A percentile compares a stretch with the other conserved stretches of the same genome.
Evolutionary conservation across 1,139 yeast genomes (phyloP).

Genomic region (Debaryomyces fabryi): DNA sequence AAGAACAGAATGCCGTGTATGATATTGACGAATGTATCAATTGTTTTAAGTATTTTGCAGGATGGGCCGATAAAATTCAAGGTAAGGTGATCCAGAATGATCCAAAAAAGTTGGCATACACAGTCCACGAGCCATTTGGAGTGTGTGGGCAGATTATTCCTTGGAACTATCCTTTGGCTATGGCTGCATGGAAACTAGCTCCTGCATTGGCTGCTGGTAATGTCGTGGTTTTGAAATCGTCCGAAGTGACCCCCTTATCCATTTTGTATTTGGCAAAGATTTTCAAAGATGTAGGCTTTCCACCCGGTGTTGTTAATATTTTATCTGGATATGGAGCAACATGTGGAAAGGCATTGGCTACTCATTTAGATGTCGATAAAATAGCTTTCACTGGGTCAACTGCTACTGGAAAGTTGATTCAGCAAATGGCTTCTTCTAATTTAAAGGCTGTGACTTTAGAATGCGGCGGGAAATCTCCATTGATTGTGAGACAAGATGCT

Average conservation of each 20-base stretch:
- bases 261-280: conserved; percentile 56
- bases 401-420: conserved; percentile 63
- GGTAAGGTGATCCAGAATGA: conserved; percentile 73
- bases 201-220: conserved; percentile 74
- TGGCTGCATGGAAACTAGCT: conserved; percentile 64
- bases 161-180: conserved; percentile 63
- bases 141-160: conserved; percentile 80
- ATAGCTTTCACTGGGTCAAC: conserved; percentile 70
- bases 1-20: conserved; percentile 48
- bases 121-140: conserved; percentile 80
- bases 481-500: conserved; percentile 70
- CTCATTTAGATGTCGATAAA: conserved; percentile 59
- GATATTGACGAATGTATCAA: conserved; percentile 64
- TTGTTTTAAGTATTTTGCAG: conserved; percentile 72
- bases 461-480: conserved; percentile 90
- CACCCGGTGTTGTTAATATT: conserved; percentile 69
- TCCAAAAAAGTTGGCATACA: conserved; percentile 70
- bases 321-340: conserved; percentile 58
- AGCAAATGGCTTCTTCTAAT: conserved; percentile 58
- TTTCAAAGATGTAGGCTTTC: conserved; percentile 68
- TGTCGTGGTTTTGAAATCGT: conserved; percentile 63
- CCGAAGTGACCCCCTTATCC: conserved; percentile 68
- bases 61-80: conserved; percentile 80
- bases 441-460: conserved; percentile 82
- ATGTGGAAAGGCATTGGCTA: conserved; percentile 62